Conservation (phyloP, 768 basidiomycete genomes). For the Mycena galericulata region DNA sequence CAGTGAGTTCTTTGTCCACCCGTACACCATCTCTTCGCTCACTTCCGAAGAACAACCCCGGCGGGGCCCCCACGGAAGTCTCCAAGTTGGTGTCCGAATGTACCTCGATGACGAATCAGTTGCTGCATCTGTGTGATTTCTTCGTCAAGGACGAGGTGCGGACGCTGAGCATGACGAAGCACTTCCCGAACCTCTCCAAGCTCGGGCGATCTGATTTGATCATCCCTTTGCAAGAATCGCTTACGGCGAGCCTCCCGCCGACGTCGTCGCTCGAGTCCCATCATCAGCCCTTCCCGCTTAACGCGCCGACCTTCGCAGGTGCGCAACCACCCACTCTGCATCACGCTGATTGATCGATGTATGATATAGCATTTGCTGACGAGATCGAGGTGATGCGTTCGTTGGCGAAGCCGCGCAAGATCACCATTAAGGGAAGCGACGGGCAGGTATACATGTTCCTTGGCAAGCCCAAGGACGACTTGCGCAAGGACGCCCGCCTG, state of each 20-base stretch:
- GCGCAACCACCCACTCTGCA: slow-evolving; percentile 30
- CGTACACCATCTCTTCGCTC: background rate
- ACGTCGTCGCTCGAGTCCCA: slow-evolving; percentile 67
- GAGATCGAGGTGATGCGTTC: slow-evolving; percentile 94
- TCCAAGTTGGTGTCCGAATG: slow-evolving; percentile 65
- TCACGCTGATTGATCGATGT: background rate
- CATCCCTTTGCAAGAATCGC: slow-evolving; percentile 92
- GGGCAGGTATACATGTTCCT: slow-evolving; percentile 91
- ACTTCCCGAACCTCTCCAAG: slow-evolving; percentile 66
- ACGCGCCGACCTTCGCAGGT: slow-evolving; percentile 85
- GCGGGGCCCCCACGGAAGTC: slow-evolving; percentile 54
- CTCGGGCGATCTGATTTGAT: slow-evolving; percentile 78
- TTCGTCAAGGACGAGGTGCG: slow-evolving; percentile 52
- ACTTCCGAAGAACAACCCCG: slow-evolving; percentile 56
- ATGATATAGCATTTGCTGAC: slow-evolving; percentile 75
- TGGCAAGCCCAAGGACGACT: slow-evolving; percentile 96
- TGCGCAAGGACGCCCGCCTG: slow-evolving; percentile 95
- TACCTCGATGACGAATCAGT: slow-evolving; percentile 72
- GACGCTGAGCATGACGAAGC: slow-evolving; percentile 61
- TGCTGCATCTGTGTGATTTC: slow-evolving; percentile 75
- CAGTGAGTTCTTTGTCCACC: slow-evolving; percentile 52
- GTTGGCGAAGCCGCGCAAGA: slow-evolving; percentile 90
- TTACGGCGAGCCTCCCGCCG: slow-evolving; percentile 90
- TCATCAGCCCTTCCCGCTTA: slow-evolving; percentile 85
- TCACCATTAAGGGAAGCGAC: slow-evolving; percentile 86